These are phyloP conservation scores for Trichosporon coremiiforme DNA, from an alignment of 1,284 basidiomycete species.

Conservation along the genomic window DNA sequence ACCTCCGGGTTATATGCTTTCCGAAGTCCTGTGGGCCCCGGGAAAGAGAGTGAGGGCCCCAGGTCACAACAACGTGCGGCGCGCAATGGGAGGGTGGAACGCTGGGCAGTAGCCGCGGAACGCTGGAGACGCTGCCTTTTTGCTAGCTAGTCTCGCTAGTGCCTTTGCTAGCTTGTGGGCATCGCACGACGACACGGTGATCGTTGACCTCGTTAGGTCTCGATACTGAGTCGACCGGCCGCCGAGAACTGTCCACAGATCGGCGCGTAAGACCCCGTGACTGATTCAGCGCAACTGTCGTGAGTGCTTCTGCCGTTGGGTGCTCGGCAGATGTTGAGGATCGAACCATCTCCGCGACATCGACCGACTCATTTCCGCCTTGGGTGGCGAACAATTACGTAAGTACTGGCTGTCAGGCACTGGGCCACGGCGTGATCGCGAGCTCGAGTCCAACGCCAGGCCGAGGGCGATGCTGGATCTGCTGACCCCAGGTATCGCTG, in stretches of 20 bases:
- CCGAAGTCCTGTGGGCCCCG: neutral
- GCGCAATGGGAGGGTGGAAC: too few relatives aligned
- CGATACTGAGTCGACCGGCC: neutral
- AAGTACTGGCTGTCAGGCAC: neutral
- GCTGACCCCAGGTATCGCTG: neutral
- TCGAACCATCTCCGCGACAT: neutral
- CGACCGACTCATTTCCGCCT: neutral
- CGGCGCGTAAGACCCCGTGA: neutral
- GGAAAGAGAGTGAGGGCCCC: neutral
- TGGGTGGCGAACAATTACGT: neutral
- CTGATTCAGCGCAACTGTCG: neutral
- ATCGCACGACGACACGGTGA: neutral
- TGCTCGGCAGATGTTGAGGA: neutral
- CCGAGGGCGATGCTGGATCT: neutral
- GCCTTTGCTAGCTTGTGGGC: neutral
- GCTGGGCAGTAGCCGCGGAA: neutral
- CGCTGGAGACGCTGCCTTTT: too few relatives aligned
- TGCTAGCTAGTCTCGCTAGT: neutral
- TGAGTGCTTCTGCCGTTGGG: neutral
- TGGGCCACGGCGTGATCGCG: neutral
- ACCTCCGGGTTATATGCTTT: neutral
- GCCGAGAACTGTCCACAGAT: neutral
- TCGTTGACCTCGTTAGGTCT: neutral
- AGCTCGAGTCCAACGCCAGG: neutral
- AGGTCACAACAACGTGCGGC: neutral